A percentile compares a stretch with the other conserved stretches of the same genome.
Conservation (phyloP, 108 stramenopile species). For the Cyclostephanos tholiformis region DNA sequence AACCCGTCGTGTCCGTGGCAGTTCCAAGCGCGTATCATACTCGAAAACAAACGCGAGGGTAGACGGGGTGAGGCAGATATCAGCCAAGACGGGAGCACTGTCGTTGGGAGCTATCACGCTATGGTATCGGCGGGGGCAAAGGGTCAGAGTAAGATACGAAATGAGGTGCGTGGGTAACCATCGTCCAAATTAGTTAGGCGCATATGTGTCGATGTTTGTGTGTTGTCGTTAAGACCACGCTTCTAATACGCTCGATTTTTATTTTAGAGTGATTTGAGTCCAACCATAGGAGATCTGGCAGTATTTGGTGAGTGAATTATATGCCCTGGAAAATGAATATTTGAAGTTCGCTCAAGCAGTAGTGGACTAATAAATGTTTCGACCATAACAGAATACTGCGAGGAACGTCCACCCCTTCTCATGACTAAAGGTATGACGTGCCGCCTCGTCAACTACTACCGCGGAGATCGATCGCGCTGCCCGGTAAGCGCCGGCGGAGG, state of each 20-base stretch:
- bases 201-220: too few species aligned
- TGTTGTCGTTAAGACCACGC: background rate
- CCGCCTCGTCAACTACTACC: slow-evolving; percentile 89
- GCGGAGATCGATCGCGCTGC: slow-evolving; percentile 82
- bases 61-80: slow-evolving; percentile 27
- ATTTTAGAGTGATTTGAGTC: slow-evolving; percentile 62
- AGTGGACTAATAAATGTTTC: too few species aligned
- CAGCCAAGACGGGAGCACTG: slow-evolving; percentile 48
- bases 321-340: too few species aligned
- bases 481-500: slow-evolving; percentile 90
- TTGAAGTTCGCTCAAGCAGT: too few species aligned
- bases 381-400: slow-evolving; percentile 56
- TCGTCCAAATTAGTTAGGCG: too few species aligned
- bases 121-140: slow-evolving; percentile 81
- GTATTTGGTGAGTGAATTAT: slow-evolving; percentile 44
- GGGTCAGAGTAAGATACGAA: slow-evolving; percentile 76
- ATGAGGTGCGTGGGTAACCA: slow-evolving; percentile 43
- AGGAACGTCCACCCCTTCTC: slow-evolving; percentile 84
- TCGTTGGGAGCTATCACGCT: slow-evolving; percentile 63
- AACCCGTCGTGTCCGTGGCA: slow-evolving; percentile 75
- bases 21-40: slow-evolving; percentile 69
- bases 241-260: background rate
- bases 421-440: slow-evolving; percentile 84
- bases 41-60: slow-evolving; percentile 24
- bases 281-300: slow-evolving; percentile 74